These are phyloP conservation scores for Boletus rubropictus DNA, from an alignment of 768 basidiomycete genomes.

Conservation along the genomic window DNA sequence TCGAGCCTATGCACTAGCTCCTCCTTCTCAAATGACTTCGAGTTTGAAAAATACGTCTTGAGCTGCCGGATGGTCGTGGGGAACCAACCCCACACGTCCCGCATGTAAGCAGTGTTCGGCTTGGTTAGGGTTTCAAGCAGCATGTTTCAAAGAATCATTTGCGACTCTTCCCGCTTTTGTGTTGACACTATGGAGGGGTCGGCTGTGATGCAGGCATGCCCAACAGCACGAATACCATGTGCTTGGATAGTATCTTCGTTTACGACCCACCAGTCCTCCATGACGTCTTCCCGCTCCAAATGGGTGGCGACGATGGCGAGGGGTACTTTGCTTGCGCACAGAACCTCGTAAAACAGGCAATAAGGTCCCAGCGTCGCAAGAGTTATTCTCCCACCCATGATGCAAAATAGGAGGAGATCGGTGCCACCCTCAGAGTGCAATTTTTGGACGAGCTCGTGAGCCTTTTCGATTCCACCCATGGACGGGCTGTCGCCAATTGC, in stretches of 20 bases:
- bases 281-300: constrained; percentile 7
- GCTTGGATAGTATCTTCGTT: background rate
- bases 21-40: background rate
- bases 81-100: constrained; percentile 2
- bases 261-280: no score
- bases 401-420: constrained; percentile 15
- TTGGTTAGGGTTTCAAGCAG: background rate
- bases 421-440: constrained; percentile 5
- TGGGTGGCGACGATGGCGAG: constrained; percentile 12
- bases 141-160: background rate
- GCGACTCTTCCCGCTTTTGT: constrained; percentile 5
- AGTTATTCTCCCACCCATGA: constrained; percentile 5
- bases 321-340: constrained; percentile 6
- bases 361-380: background rate
- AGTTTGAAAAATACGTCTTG: background rate
- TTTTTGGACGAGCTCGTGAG: constrained; percentile 1
- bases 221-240: background rate
- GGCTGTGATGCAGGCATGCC: constrained; percentile 12
- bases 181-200: background rate
- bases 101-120: background rate
- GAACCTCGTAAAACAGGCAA: no score
- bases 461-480: constrained; percentile 8
- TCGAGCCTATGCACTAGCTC: background rate
- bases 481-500: background rate
- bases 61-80: background rate